phyloP scores from a whole-genome alignment of 1,139 yeast genomes.

The Candida labiduridarum region DNA sequence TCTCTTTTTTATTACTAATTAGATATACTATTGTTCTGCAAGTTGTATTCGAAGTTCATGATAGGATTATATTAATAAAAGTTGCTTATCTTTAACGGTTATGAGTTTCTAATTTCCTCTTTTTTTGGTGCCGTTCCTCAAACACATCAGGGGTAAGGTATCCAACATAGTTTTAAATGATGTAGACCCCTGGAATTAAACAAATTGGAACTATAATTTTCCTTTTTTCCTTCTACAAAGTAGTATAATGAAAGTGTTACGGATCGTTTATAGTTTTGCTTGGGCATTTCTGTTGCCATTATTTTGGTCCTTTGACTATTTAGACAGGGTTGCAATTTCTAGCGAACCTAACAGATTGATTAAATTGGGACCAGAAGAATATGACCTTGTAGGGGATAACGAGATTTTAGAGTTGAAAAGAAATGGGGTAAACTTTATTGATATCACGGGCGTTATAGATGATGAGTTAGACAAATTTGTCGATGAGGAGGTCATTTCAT shows the following conservation, averaged over 20 bases:
- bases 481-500: slow-evolving; percentile 29
- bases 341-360: slow-evolving; percentile 26
- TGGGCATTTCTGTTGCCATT: background rate
- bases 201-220: too few species aligned
- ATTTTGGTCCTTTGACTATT: background rate
- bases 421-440: slow-evolving; percentile 63
- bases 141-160: background rate
- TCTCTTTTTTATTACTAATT: too few species aligned
- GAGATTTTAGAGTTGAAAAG: slow-evolving; percentile 59
- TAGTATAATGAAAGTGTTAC: background rate
- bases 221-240: too few species aligned
- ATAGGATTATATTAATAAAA: background rate
- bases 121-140: background rate
- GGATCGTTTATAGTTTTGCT: background rate
- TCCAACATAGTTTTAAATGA: background rate
- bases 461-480: slow-evolving; percentile 34
- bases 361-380: slow-evolving; percentile 40
- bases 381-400: slow-evolving; percentile 50
- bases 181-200: background rate
- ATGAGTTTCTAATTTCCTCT: background rate
- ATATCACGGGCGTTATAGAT: slow-evolving; percentile 56
- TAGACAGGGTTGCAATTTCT: background rate
- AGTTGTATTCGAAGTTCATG: too few species aligned
- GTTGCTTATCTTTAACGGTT: background rate
- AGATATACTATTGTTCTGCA: too few species aligned